Conservation (phyloP, 495 filamentous ascomycete genomes). For the Aspergillus kassunensis region DNA sequence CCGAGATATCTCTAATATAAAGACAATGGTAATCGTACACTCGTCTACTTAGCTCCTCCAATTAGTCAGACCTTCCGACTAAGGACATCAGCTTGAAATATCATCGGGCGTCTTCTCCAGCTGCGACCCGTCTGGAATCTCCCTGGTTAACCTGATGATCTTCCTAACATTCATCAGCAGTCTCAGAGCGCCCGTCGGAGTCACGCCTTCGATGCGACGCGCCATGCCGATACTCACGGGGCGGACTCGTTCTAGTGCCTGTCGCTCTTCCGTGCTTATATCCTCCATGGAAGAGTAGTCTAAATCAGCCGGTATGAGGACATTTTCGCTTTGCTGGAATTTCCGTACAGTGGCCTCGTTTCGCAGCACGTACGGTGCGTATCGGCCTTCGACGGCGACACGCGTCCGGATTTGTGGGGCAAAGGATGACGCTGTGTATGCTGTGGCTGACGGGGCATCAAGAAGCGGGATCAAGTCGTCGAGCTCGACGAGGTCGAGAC, state of each 20-base stretch:
- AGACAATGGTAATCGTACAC: constrained; percentile 3
- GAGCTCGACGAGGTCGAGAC: constrained; percentile 54
- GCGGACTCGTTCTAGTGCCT: constrained; percentile 60
- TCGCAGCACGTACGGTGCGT: constrained; percentile 75
- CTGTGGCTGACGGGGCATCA: constrained; percentile 34
- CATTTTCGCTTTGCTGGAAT: constrained; percentile 71
- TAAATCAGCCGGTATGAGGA: constrained; percentile 69
- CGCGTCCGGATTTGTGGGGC: constrained; percentile 56
- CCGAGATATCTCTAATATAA: neutral
- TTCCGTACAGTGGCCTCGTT: constrained; percentile 61
- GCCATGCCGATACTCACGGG: constrained; percentile 89
- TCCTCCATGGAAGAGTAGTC: constrained; percentile 71
- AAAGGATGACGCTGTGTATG: constrained; percentile 46
- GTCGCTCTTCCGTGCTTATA: constrained; percentile 72
- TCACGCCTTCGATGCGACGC: constrained; percentile 76
- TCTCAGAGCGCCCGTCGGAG: constrained; percentile 45
- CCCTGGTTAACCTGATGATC: neutral
- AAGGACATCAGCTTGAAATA: constrained; percentile 8
- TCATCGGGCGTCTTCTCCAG: constrained; percentile 20
- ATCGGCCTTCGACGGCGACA: constrained; percentile 73
- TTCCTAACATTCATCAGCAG: constrained; percentile 43
- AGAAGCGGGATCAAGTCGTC: constrained; percentile 50
- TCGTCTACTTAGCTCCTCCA: no score
- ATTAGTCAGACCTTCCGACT: neutral
- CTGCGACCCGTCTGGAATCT: neutral